These are phyloP conservation scores for Tillandsia leiboldiana DNA, from an alignment of 176 grass and related monocot species.

Conservation along the genomic window DNA sequence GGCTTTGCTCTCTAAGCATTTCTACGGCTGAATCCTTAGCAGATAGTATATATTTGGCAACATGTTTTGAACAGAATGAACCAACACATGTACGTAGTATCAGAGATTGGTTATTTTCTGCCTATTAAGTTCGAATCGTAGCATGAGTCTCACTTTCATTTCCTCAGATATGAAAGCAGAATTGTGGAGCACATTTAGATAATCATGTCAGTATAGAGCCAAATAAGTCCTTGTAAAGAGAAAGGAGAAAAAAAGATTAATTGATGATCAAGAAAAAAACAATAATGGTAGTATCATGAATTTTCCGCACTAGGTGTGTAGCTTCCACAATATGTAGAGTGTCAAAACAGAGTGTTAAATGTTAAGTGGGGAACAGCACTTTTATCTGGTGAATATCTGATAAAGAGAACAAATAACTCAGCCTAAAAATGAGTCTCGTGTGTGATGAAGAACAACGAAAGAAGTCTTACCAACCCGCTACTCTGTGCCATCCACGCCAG, in stretches of 20 bases:
- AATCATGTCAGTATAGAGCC: background rate
- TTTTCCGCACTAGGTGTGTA: background rate
- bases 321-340: background rate
- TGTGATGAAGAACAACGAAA: background rate
- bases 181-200: background rate
- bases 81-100: too few species aligned
- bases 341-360: background rate
- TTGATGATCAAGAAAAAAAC: background rate
- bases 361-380: background rate
- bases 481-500: slow-evolving; percentile 1
- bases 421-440: background rate
- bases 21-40: too few species aligned
- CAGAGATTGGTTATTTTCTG: too few species aligned
- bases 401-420: background rate
- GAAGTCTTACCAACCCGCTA: background rate
- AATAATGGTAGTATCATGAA: background rate
- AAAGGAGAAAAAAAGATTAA: background rate
- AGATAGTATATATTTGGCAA: too few species aligned
- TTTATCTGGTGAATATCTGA: background rate
- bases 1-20: too few species aligned
- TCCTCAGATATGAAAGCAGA: background rate
- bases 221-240: background rate
- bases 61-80: too few species aligned
- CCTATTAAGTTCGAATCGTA: background rate
- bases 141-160: background rate